Evolutionary conservation across 2,329 filamentous ascomycete species (phyloP), one percentile per base, ranked within the genome.

Genomic region (Penicillium thymicola): DNA sequence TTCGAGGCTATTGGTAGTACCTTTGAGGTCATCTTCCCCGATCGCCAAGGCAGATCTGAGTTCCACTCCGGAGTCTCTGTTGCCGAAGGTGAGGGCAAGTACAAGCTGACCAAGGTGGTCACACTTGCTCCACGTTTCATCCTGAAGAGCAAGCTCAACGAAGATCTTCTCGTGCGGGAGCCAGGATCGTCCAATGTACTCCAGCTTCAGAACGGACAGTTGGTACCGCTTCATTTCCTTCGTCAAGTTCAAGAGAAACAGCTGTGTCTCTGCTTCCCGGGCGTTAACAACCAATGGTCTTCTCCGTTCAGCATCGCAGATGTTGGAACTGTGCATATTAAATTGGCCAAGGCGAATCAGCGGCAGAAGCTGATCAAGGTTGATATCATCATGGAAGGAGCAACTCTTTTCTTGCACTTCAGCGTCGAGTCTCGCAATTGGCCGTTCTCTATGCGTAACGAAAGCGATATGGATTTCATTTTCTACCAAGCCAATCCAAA

Each of bases 361-460:
- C 85, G 92, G 38, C 95, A 99, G 72, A 88, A 87, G 61, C 83
- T 99, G 10, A 85, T 97, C 46, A 86, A 93, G 49, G 83, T 95
- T 13, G 94, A 99, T 70, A 85, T 97, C 42, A 80, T 99, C 44
- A 88, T 97, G 82, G 95, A 99, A 72, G 86, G 90, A 59, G 90
- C 93, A 0, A 97, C 93, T 1, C 88, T 99, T 40, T 99, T 97
- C 80, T 74, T 97, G 34, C 90, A 96, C 67, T 82, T 99, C 57
- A 94, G 87, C 68, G 81, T 93, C 64, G 94, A 99, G 76, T 92
- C 85, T 6, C 95, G 94, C 73, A 91, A 96, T 70, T 99, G 94
- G 94, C 94, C 94, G 0, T 99, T 94, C 76, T 97, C 92, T 0
- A 97, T 99, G 87, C 89, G 94, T 62, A 99, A 99, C 70, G 94